Evolutionary conservation across 2,329 filamentous ascomycete genomes (phyloP), one percentile per base, ranked within the genome.

Genomic region (Emydomyces testavorans): DNA sequence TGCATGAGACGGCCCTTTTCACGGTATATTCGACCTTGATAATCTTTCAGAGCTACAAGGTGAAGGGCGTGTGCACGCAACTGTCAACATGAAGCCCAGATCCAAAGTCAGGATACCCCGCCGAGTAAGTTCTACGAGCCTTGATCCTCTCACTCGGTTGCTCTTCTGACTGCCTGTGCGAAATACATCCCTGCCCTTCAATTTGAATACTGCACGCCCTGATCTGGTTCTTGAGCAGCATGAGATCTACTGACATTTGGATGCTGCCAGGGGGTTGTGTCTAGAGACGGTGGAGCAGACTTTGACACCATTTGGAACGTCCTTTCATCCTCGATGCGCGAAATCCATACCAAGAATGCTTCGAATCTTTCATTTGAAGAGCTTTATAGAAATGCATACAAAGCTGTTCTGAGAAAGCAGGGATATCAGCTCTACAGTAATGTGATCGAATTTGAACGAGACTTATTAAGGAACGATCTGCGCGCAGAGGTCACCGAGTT

Each of bases 281-380:
- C 71, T 50, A 61, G 58, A 15, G 75, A 71, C 52, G 79, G 82
- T 54, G 72, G 75, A 7, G 74, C 83, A 57, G 86, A 93, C 55
- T 94, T 94, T 61, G 85, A 94, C n/a, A 73, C 77, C 2, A 85
- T 81, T 57, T 98, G 92, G 92, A 72, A 73, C 11, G 78, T 80
- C 37, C 77, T 98, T 6, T 74, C 80, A 38, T 76, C 80, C 40
- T 88, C 90, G 3, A 77, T 98, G 45, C 74, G 72, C 49, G 85
- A 94, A 61, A 96, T 98, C 43, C 89, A 96, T 68, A 84, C 80
- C 50, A 89, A 93, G 64, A 92, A 94, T 63, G 88, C 88, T 51
- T 93, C 88, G 7, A 75, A 77, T 13, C 77, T 98, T 2, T 94
- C 89, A 1, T 98, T 95, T 69, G 92, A 98, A 65, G 84, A 94